Conservation (phyloP, 805 yeast species). For the Candida silvatica region DNA sequence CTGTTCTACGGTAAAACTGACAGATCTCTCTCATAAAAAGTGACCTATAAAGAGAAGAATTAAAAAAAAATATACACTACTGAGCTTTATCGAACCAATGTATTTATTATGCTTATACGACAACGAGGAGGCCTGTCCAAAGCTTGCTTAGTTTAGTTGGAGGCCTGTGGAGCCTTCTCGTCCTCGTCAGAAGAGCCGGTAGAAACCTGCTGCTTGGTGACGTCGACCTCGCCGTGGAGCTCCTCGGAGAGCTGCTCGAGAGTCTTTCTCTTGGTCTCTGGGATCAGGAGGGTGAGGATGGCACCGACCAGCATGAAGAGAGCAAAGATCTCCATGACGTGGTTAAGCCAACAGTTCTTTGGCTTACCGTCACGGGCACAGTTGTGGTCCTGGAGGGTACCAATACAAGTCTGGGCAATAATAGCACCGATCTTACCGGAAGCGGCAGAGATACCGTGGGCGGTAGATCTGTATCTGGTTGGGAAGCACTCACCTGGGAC, state of each 20-base stretch:
- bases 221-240: conserved; percentile 70
- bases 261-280: conserved; percentile 90
- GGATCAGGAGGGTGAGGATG: conserved; percentile 56
- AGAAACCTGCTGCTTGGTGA: conserved; percentile 16
- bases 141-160: conserved; percentile 1
- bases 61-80: neutral
- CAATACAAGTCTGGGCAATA: conserved; percentile 80
- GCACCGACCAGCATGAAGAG: conserved; percentile 83
- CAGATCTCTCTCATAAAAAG: conserved; percentile 4
- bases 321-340: conserved; percentile 91
- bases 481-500: conserved; percentile 92
- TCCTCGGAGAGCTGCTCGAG: conserved; percentile 76
- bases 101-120: no score
- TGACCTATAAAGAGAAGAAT: neutral
- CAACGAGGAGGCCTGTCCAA: no score
- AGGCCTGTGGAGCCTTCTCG: conserved; percentile 14
- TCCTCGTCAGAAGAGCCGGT: conserved; percentile 18
- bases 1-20: conserved; percentile 46
- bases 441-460: conserved; percentile 93
- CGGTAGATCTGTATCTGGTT: conserved; percentile 91
- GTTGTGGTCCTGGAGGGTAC: conserved; percentile 74
- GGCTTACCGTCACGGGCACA: conserved; percentile 48
- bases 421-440: conserved; percentile 90
- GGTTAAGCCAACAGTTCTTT: conserved; percentile 74
- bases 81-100: neutral